Base-by-base conservation (phyloP, 2,329 filamentous ascomycete genomes). In the Microdochium paspali region DNA sequence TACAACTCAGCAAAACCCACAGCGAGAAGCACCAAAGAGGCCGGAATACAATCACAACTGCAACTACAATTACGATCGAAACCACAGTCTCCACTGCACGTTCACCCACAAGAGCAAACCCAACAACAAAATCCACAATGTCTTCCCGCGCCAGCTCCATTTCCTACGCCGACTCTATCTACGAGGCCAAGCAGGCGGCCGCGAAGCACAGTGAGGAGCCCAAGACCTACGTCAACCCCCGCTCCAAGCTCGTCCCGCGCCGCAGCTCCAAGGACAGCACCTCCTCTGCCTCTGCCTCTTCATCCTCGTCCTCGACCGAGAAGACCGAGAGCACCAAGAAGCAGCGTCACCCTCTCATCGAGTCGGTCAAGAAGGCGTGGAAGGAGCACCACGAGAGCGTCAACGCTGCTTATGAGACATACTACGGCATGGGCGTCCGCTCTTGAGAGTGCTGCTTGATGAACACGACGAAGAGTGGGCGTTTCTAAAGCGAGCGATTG, bases 101-200 rank as follows among this genome's bases (percentile, higher is more conserved):
- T n/a, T n/a, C n/a, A n/a, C n/a, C n/a, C n/a, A n/a, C n/a, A n/a
- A n/a, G n/a, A 20, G 10, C 10, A 28, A 46, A 20, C 18, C 26
- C 40, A 28, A 25, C 26, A 13, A 32, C 18, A 10, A 18, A 24
- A 9, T n/a, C 21, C 20, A 47, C 52, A 45, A 62, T 81, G 39
- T 79, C 81, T 10, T 76, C 73, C 32, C 67, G 82, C 44, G 69
- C 73, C 10, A 77, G 76, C 53, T 69, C 72, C 45, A 76, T 73
- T 53, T 78, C 79, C 21, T 86, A 85, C 53, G 87, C 90, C 1
- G 74, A 89, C 4, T 77, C 82, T 24, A 84, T 97, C 2, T 93
- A 93, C 7, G 86, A 90, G 23, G 95, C 87, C 3, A 76, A 79
- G 15, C 98, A 88, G 63, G 95, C 97, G 88, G n/a, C n/a, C n/a